Conservation (phyloP, 2,329 filamentous ascomycete species). For the Aspergillus sp. region DNA sequence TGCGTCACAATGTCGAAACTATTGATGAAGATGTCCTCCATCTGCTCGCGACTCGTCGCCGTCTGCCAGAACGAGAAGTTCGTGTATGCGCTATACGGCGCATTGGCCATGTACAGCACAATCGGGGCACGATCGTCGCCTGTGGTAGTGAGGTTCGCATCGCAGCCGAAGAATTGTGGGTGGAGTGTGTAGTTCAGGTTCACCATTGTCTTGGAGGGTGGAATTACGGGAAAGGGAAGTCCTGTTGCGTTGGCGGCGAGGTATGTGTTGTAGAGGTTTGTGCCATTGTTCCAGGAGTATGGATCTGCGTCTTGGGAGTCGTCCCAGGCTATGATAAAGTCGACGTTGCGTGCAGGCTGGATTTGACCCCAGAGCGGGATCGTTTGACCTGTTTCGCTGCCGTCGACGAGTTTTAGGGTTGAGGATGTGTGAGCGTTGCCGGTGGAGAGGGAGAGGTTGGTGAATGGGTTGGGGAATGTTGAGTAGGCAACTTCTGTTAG, state of each 20-base stretch:
- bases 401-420: background rate
- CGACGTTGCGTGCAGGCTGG: background rate
- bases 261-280: background rate
- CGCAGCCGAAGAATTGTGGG: background rate
- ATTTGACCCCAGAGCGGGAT: background rate
- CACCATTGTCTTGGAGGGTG: background rate
- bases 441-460: background rate
- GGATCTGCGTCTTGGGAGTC: background rate
- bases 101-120: background rate
- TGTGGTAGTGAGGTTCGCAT: background rate
- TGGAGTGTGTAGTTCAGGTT: background rate
- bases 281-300: background rate
- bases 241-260: background rate
- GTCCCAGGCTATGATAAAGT: background rate
- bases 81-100: slow-evolving; percentile 1
- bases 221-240: background rate
- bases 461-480: background rate
- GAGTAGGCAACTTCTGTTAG: background rate
- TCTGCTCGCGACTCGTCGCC: background rate
- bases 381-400: background rate
- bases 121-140: background rate
- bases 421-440: background rate
- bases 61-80: background rate
- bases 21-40: background rate
- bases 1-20: background rate